phyloP scores from a whole-genome alignment of 164 flowering plant genomes.

The Magnolia sinica region DNA sequence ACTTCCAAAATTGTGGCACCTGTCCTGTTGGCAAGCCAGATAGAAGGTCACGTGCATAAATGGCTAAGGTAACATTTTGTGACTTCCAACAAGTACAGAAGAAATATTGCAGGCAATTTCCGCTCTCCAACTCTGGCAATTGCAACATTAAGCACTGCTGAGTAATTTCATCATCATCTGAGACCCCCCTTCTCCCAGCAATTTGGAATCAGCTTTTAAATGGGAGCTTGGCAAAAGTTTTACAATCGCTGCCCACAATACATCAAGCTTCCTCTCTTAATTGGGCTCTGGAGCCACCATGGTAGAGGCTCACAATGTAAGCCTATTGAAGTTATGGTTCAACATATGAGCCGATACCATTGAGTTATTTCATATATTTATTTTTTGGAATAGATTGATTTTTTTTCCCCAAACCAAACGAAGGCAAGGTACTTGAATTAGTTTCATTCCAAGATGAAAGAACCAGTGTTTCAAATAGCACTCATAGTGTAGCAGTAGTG shows the following conservation, averaged over 20 bases:
- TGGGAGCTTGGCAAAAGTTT: background rate
- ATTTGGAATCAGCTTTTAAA: background rate
- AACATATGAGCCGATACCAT: background rate
- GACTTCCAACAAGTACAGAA: background rate
- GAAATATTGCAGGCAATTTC: background rate
- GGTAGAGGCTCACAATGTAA: background rate
- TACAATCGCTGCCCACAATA: background rate
- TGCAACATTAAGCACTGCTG: background rate
- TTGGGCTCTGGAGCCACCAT: background rate
- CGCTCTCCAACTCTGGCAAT: background rate
- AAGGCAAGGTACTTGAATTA: background rate
- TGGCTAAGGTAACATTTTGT: too few relatives aligned
- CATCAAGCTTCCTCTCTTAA: background rate
- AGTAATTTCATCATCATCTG: background rate
- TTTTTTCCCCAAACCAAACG: background rate
- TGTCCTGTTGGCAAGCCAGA: too few relatives aligned
- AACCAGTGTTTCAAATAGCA: background rate
- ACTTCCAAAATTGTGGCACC: too few relatives aligned
- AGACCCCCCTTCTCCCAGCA: background rate
- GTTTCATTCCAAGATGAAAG: background rate
- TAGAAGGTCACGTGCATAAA: too few relatives aligned
- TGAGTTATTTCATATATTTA: background rate
- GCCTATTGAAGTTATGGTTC: background rate
- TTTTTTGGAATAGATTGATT: background rate
- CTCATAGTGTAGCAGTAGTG: too few relatives aligned